A percentile compares a stretch with the other conserved stretches of the same genome.
phyloP scores from a whole-genome alignment of 176 grass and related monocot species.

The Hsuehochloa calcarea region DNA sequence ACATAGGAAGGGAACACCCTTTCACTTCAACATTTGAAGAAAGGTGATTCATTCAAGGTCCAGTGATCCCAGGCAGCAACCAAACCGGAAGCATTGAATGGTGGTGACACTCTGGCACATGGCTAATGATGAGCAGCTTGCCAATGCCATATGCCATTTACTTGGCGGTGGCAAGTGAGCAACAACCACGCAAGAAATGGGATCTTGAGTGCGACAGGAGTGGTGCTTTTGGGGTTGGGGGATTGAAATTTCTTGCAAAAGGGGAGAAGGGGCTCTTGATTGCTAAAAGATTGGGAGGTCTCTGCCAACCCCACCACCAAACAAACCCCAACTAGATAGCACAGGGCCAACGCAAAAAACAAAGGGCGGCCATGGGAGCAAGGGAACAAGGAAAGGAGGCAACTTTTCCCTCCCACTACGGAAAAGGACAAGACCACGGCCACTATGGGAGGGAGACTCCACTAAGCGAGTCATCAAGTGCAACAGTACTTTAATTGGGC shows the following conservation, averaged over 20 bases:
- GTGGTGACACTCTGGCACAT: constrained; percentile 20
- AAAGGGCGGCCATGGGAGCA: not conserved
- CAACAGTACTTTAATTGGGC: constrained; percentile 22
- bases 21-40: constrained; percentile 20
- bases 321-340: constrained; percentile 9
- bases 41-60: constrained; percentile 18
- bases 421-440: constrained; percentile 22
- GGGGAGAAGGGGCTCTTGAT: constrained; percentile 22
- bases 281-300: constrained; percentile 43
- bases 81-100: constrained; percentile 28
- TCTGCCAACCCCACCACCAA: constrained; percentile 28
- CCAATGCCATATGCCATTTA: not conserved
- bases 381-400: constrained; percentile 15
- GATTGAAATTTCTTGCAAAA: constrained; percentile 47
- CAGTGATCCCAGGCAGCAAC: constrained; percentile 5
- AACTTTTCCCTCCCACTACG: constrained; percentile 31
- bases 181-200: constrained; percentile 17
- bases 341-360: constrained; percentile 1
- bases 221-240: constrained; percentile 4
- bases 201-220: constrained; percentile 27
- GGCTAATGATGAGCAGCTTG: constrained; percentile 28
- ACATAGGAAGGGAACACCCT: not conserved
- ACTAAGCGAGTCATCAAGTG: constrained; percentile 12
- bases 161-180: constrained; percentile 31
- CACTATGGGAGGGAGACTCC: constrained; percentile 27